Evolutionary conservation across 169 alveolate species (phyloP).

Genomic region (Plasmodium fragile): DNA sequence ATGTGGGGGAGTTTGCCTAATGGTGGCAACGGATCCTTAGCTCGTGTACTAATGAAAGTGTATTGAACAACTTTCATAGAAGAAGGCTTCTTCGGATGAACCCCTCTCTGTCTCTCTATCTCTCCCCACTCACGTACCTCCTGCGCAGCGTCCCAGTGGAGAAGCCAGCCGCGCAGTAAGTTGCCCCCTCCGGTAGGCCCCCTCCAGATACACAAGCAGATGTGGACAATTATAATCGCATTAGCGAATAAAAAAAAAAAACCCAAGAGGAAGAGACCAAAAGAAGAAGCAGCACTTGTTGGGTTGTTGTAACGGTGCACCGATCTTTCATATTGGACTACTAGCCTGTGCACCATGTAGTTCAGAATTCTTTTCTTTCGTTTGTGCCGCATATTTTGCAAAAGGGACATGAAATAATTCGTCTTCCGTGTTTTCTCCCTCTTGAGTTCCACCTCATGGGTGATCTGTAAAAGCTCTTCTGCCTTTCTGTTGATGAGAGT

Average conservation of each 20-base stretch:
- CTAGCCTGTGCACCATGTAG: conserved; percentile 44
- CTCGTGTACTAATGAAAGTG: background rate
- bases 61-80: background rate
- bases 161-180: background rate
- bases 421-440: background rate
- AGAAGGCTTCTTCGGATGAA: background rate
- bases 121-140: background rate
- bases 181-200: background rate
- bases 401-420: conserved; percentile 16
- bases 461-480: conserved; percentile 12
- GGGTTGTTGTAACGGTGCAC: conserved; percentile 3
- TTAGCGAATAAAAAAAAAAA: conserved; percentile 3
- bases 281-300: background rate
- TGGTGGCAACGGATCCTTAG: background rate
- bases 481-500: conserved; percentile 27
- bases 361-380: conserved; percentile 25
- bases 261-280: background rate
- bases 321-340: conserved; percentile 13
- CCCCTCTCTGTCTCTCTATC: too few relatives aligned
- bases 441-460: conserved; percentile 24
- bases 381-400: conserved; percentile 9
- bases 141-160: conserved; percentile 9
- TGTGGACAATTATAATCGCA: conserved; percentile 8
- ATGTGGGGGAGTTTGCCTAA: background rate
- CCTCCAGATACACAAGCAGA: background rate